phyloP scores from a whole-genome alignment of 306 rosid species.

The Cicer yamashitae region DNA sequence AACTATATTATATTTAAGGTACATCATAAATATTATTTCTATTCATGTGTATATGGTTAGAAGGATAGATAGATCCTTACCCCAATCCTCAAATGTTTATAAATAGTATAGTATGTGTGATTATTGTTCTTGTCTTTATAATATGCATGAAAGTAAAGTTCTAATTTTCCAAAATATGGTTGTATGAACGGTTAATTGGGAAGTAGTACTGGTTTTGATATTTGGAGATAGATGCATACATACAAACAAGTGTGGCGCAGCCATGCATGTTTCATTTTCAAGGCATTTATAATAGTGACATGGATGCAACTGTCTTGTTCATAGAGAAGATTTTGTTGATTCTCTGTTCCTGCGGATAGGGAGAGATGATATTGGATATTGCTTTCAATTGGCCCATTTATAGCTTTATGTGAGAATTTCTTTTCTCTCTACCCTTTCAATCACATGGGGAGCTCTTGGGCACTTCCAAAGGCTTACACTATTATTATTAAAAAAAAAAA shows the following conservation, averaged over 20 bases:
- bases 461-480: constrained; percentile 12
- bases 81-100: constrained; percentile 8
- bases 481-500: not conserved
- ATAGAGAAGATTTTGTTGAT: constrained; percentile 65
- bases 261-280: constrained; percentile 46
- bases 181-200: constrained; percentile 39
- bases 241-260: constrained; percentile 34
- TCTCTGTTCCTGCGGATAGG: constrained; percentile 59
- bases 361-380: constrained; percentile 59
- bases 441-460: constrained; percentile 49
- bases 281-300: constrained; percentile 48
- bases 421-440: constrained; percentile 41
- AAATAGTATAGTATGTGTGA: not conserved
- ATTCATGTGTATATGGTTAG: constrained; percentile 33
- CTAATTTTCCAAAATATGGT: constrained; percentile 8
- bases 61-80: constrained; percentile 25
- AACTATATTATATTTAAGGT: too few relatives aligned
- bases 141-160: constrained; percentile 49
- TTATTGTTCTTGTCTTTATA: constrained; percentile 20
- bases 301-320: constrained; percentile 61
- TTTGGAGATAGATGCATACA: constrained; percentile 17
- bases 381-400: constrained; percentile 65
- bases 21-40: constrained; percentile 9
- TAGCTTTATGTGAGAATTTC: constrained; percentile 23
- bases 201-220: constrained; percentile 31